A percentile compares a stretch with the other conserved stretches of the same genome.
phyloP scores from a whole-genome alignment of 441 rosid genomes.

The Syzygium syzygioides region DNA sequence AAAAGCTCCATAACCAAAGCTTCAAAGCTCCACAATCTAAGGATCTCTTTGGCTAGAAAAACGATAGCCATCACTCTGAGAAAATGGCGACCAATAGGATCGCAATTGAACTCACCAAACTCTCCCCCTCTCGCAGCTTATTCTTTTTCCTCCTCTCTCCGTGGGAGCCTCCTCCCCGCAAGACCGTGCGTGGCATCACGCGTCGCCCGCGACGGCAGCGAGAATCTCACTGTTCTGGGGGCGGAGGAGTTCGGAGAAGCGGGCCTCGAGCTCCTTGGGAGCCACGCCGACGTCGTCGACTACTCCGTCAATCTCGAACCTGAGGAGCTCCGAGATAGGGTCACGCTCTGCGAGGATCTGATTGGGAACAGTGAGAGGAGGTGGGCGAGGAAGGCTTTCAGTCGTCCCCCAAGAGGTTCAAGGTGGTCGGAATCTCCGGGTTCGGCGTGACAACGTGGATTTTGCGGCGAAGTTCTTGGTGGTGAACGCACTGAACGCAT shows the following conservation, averaged over 20 bases:
- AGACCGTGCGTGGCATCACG: not conserved
- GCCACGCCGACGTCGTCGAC: not conserved
- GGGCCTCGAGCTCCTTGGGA: not conserved
- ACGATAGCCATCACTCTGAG: too few species aligned
- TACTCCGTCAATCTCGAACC: slow-evolving; percentile 3
- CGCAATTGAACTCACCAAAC: not conserved
- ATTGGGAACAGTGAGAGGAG: slow-evolving; percentile 7
- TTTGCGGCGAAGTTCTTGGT: slow-evolving; percentile 7
- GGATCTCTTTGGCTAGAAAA: too few species aligned
- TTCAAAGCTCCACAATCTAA: too few species aligned
- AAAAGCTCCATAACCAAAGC: too few species aligned
- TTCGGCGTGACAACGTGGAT: slow-evolving; percentile 9
- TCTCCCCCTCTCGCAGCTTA: not conserved
- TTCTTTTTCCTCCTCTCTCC: not conserved
- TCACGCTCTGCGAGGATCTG: not conserved
- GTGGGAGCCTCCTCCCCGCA: not conserved
- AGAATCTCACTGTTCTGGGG: slow-evolving; percentile 12
- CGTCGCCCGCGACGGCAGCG: not conserved
- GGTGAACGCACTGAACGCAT: slow-evolving; percentile 1
- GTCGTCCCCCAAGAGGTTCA: slow-evolving; percentile 5
- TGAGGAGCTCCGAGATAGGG: not conserved
- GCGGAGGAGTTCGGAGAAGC: slow-evolving; percentile 6
- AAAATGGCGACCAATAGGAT: not conserved
- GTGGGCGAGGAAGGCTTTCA: slow-evolving; percentile 5
- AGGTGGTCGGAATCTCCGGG: slow-evolving; percentile 10